Evolutionary conservation across 2,329 filamentous ascomycete genomes (phyloP), one percentile per base, ranked within the genome.

Genomic region (Aurifilum marmelostoma): DNA sequence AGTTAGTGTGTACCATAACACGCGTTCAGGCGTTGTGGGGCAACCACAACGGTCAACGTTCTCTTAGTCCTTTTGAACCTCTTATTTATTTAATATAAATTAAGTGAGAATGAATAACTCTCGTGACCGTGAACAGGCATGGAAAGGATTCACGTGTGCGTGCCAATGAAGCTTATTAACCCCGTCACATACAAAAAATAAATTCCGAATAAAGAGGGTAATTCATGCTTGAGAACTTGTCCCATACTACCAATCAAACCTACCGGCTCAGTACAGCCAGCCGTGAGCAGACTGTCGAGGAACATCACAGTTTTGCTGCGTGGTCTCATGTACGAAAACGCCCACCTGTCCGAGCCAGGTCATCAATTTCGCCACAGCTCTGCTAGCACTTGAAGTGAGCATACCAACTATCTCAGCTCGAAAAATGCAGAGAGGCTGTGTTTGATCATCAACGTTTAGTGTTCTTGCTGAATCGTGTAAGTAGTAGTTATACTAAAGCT

Each of bases 21-120:
- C 50, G 50, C 50, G 50, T 54, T 16, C 50, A 27, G 50, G 50
- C 50, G 50, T 54, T 54, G 50, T 54, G 50, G 50, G 50, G 50
- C 50, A 54, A 54, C 50, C n/a, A 27, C 50, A 47, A 47, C 41
- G 41, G 41, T 52, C 50, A 54, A 54, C 50, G 34, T 4, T 34
- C 34, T 34, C 34, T 34, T 34, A 34, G 34, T 16, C 18, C 21
- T 11, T 2, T 3, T n/a, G n/a, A n/a, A 47, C 18, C 6, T 21
- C 18, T 47, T 47, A 47, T 18, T 47, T n/a, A n/a, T n/a, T n/a
- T n/a, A n/a, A n/a, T n/a, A n/a, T n/a, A n/a, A n/a, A n/a, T n/a
- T n/a, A n/a, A n/a, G n/a, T 3, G 16, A 47, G 21, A n/a, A 9
- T 47, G 8, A 2, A 18, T 47, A n/a, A 9, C 21, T 47, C 18